Conservation (phyloP, 176 grass and related monocot species). For the Eremochloa ophiuroides region DNA sequence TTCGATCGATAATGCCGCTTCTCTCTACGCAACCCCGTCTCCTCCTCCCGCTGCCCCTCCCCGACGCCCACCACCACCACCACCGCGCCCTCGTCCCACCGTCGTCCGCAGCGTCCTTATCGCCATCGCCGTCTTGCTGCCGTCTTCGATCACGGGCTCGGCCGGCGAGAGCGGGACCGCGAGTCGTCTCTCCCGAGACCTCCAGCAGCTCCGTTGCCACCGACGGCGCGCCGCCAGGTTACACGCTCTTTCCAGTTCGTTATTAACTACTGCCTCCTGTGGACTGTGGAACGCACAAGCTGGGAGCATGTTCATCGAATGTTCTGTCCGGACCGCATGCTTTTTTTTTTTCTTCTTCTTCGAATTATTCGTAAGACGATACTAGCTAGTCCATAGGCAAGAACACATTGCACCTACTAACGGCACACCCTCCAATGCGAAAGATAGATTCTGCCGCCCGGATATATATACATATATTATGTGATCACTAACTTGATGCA, state of each 20-base stretch:
- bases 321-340: not conserved
- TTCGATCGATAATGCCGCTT: conserved; percentile 7
- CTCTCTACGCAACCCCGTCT: conserved; percentile 8
- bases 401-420: not conserved
- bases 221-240: conserved; percentile 28
- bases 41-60: not conserved
- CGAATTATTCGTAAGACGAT: not conserved
- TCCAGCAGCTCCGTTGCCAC: not conserved
- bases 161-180: not conserved
- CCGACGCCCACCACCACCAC: not conserved
- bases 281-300: not conserved
- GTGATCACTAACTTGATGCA: not conserved
- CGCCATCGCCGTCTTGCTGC: not conserved
- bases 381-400: not conserved
- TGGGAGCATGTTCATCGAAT: not conserved
- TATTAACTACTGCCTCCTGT: not conserved
- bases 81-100: not conserved
- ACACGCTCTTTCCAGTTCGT: not conserved
- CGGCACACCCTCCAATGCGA: conserved; percentile 16
- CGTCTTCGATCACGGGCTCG: not conserved
- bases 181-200: conserved; percentile 15
- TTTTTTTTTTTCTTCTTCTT: not conserved
- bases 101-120: not conserved
- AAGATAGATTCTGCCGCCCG: not conserved
- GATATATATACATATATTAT: not conserved